Conservation (phyloP, 768 basidiomycete genomes). For the Panaeolus cyanescens region DNA sequence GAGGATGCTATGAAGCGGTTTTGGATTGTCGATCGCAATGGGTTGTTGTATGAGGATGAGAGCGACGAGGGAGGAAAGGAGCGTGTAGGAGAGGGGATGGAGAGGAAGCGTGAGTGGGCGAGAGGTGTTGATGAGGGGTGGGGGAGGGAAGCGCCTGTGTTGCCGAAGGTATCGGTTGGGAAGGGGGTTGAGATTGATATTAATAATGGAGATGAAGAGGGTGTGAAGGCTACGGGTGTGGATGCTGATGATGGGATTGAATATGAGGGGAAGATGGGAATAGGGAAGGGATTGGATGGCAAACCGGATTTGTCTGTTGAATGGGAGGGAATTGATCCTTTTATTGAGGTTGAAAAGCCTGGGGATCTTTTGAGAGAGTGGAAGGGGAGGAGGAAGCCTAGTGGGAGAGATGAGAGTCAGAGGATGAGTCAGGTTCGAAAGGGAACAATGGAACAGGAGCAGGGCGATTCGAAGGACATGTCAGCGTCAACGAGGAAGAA, state of each 20-base stretch:
- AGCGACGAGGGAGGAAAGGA: slow-evolving; percentile 29
- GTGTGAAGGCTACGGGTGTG: slow-evolving; percentile 7
- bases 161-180: neutral
- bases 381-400: neutral
- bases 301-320: neutral
- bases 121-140: slow-evolving; percentile 60
- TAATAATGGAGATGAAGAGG: neutral
- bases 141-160: slow-evolving; percentile 28
- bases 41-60: slow-evolving; percentile 26
- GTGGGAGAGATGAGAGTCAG: neutral
- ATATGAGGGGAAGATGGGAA: neutral
- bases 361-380: neutral
- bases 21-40: slow-evolving; percentile 68
- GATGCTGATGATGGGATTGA: neutral
- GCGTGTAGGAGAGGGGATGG: slow-evolving; percentile 28
- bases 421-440: slow-evolving; percentile 5
- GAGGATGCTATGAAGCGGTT: slow-evolving; percentile 67
- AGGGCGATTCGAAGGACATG: neutral
- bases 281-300: neutral
- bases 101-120: slow-evolving; percentile 54
- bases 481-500: slow-evolving; percentile 24
- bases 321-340: neutral
- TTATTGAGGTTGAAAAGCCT: neutral
- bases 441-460: slow-evolving; percentile 1
- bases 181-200: neutral